phyloP scores from a whole-genome alignment of 2,329 filamentous ascomycete genomes.

The Chrysoporthe cubensis region DNA sequence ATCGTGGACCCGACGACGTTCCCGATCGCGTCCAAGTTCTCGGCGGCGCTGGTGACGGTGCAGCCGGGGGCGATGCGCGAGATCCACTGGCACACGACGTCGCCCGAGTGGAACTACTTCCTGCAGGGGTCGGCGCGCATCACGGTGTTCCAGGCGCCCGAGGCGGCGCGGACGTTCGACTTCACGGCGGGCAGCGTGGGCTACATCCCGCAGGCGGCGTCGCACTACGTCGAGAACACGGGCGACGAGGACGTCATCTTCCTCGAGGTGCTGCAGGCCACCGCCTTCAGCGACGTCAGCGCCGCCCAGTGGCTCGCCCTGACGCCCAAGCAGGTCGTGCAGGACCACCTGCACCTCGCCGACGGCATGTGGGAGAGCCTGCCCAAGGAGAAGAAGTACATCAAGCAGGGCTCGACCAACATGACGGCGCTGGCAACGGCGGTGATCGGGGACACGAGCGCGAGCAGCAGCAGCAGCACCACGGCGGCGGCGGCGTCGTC shows the following conservation, averaged over 20 bases:
- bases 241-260: conserved; percentile 61
- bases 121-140: conserved; percentile 58
- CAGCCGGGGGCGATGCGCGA: conserved; percentile 68
- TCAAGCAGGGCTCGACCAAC: conserved; percentile 41
- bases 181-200: conserved; percentile 63
- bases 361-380: conserved; percentile 42
- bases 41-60: conserved; percentile 59
- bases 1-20: conserved; percentile 62
- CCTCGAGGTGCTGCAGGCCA: conserved; percentile 61
- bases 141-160: conserved; percentile 58
- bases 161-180: conserved; percentile 58
- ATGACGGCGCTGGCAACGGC: conserved; percentile 26
- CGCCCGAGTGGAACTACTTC: conserved; percentile 66
- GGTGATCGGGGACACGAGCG: neutral
- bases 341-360: conserved; percentile 55
- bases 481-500: neutral
- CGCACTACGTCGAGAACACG: conserved; percentile 66
- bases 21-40: conserved; percentile 58
- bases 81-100: conserved; percentile 65
- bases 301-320: conserved; percentile 63
- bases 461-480: neutral
- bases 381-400: conserved; percentile 49
- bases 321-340: conserved; percentile 60
- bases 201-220: conserved; percentile 57
- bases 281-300: conserved; percentile 56